A percentile compares a stretch with the other conserved stretches of the same genome.
Conservation (phyloP, 495 filamentous ascomycete genomes). For the Penicillium fimorum region DNA sequence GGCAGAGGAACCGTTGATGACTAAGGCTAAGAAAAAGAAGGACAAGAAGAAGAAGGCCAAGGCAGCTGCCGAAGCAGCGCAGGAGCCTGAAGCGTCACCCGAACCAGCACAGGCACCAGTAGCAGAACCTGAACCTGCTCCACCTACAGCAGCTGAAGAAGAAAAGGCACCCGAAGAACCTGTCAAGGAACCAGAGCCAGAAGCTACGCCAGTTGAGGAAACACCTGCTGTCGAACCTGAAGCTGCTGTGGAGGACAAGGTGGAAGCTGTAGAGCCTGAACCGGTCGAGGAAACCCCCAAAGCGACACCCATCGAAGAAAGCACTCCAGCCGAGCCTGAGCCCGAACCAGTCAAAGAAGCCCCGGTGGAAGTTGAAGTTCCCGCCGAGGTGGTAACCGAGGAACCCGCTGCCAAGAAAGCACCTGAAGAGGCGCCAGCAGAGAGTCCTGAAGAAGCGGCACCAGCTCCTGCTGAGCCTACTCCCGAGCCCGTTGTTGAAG, state of each 20-base stretch:
- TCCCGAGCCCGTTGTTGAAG: slow-evolving; percentile 10
- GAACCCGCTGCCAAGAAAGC: slow-evolving; percentile 10
- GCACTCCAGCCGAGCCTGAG: slow-evolving; percentile 2
- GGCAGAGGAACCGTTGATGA: not conserved
- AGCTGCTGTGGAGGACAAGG: not conserved
- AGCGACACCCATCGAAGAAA: slow-evolving; percentile 15
- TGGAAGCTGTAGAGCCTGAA: not conserved
- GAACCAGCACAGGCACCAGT: not conserved
- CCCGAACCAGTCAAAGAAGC: not conserved
- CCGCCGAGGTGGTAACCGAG: slow-evolving; percentile 8
- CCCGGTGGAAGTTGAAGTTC: slow-evolving; percentile 1
- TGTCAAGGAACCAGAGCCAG: slow-evolving; percentile 1
- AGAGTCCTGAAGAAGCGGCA: slow-evolving; percentile 7
- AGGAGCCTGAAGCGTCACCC: not conserved
- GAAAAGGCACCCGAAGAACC: slow-evolving; percentile 6
- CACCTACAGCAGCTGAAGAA: slow-evolving; percentile 7
- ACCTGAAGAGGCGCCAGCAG: slow-evolving; percentile 11
- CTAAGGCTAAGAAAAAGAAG: slow-evolving; percentile 12
- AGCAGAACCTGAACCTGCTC: slow-evolving; percentile 2
- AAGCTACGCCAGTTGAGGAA: slow-evolving; percentile 7
- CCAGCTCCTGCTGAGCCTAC: slow-evolving; percentile 7
- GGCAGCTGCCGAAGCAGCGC: not conserved
- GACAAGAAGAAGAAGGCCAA: slow-evolving; percentile 9
- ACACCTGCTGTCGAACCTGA: slow-evolving; percentile 17
- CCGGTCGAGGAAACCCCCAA: slow-evolving; percentile 12